These are phyloP conservation scores for Phytopythium ostracodes DNA, from an alignment of 352 stramenopile genomes.

Conservation along the genomic window DNA sequence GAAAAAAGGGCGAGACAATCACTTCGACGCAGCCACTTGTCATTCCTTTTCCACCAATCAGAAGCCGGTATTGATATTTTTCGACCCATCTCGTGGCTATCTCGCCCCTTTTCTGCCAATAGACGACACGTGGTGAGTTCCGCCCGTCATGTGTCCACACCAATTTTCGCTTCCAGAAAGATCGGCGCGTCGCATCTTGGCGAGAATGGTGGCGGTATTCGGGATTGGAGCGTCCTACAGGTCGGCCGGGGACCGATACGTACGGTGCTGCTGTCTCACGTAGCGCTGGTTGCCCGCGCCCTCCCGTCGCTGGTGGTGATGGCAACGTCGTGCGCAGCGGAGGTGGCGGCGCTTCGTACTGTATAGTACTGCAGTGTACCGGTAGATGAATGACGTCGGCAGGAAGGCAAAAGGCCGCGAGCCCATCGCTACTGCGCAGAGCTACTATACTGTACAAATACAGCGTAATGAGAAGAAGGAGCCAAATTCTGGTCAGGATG, in stretches of 20 bases:
- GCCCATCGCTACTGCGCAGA: too few species aligned
- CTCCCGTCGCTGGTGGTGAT: too few species aligned
- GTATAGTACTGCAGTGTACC: too few species aligned
- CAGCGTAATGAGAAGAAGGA: not conserved
- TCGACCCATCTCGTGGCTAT: not conserved
- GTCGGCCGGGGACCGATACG: too few species aligned
- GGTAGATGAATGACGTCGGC: too few species aligned
- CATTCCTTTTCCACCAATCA: slow-evolving; percentile 3
- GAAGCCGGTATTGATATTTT: not conserved
- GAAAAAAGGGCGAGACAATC: not conserved
- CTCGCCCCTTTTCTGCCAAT: slow-evolving; percentile 5
- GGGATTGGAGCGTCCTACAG: not conserved
- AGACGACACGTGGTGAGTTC: not conserved
- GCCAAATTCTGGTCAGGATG: not conserved
- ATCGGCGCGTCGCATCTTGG: not conserved
- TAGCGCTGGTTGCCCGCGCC: not conserved
- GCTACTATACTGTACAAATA: too few species aligned
- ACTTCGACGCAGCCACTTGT: not conserved
- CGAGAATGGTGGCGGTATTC: not conserved
- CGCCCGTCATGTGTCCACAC: not conserved
- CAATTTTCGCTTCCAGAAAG: not conserved
- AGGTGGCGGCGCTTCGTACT: too few species aligned
- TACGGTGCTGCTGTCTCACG: not conserved
- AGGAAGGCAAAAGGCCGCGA: too few species aligned
- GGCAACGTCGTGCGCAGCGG: too few species aligned